Conservation (phyloP, 2,329 filamentous ascomycete genomes). For the Aspergillus sp. region DNA sequence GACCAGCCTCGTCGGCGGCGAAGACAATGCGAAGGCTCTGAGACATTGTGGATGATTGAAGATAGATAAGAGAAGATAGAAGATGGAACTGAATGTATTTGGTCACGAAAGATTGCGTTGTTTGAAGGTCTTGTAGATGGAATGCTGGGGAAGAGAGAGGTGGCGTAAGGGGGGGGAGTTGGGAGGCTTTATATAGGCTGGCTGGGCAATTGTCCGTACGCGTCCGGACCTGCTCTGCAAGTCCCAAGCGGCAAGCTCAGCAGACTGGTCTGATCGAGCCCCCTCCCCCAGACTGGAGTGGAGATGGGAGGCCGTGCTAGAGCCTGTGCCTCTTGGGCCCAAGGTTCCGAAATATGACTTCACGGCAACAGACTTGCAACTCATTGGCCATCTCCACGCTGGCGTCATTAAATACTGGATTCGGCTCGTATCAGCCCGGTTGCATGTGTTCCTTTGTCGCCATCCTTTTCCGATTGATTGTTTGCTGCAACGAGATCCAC, state of each 20-base stretch:
- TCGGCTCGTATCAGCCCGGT: not conserved
- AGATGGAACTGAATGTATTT: not conserved
- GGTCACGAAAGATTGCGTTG: not conserved
- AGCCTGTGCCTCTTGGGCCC: conserved; percentile 11
- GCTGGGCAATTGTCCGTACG: not conserved
- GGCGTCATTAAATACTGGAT: not conserved
- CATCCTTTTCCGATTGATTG: not conserved
- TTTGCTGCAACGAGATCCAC: not conserved
- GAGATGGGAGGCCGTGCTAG: conserved; percentile 2
- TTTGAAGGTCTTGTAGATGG: conserved; percentile 1
- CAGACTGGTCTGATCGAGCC: not conserved
- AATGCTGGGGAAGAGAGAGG: conserved; percentile 7
- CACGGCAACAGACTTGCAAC: not conserved
- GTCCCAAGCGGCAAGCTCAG: no score
- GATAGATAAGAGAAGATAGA: not conserved
- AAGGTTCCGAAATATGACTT: conserved; percentile 1
- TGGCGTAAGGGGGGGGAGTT: not conserved
- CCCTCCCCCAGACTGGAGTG: not conserved
- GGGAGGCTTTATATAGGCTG: conserved; percentile 5
- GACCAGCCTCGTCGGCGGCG: conserved; percentile 70
- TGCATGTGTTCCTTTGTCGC: not conserved
- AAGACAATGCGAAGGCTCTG: conserved; percentile 58
- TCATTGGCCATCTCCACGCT: conserved; percentile 1
- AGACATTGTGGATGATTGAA: conserved; percentile 27
- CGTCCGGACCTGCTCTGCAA: no score